Evolutionary conservation across 2,329 filamentous ascomycete species (phyloP), one percentile per base, ranked within the genome.

Genomic region (Colletotrichum chlorophyti): DNA sequence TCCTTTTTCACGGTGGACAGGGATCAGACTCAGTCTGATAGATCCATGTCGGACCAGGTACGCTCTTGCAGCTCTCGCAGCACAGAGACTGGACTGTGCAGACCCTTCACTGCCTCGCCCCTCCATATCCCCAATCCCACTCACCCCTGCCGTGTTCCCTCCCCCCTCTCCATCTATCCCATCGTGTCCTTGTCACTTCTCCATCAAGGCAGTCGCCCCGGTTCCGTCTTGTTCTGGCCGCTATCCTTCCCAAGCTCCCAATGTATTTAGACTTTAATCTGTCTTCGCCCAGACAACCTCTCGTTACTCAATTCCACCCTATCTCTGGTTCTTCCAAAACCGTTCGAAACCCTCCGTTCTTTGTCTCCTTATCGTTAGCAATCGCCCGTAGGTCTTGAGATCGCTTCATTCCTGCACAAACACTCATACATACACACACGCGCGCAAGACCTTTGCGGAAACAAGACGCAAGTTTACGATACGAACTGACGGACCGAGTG

Each of bases 71-170:
- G n/a, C n/a, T n/a, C n/a, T n/a, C n/a, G n/a, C n/a, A n/a, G n/a
- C n/a, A n/a, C n/a, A n/a, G n/a, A n/a, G n/a, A n/a, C n/a, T n/a
- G n/a, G n/a, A n/a, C n/a, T n/a, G n/a, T n/a, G n/a, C n/a, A n/a
- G 55, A 38, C 55, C 50, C 50, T 59, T 43, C 51, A 59, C 51
- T 59, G 55, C 55, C 50, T 55, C 55, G 37, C 37, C 35, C 50
- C 29, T 50, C 14, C 32, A 32, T 31, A 19, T 26, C 38, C 19
- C 27, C 45, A 26, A 27, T 45, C 24, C 34, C 34, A 17, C 29
- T 27, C 27, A 15, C n/a, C 52, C 53, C 21, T 24, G 35, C 17
- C 23, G 15, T 29, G 29, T 23, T 11, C 35, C 35, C 23, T 24
- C 23, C 27, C 49, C 42, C 50, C 23, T 40, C 19, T 38, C 42